A percentile compares a stretch with the other conserved stretches of the same genome.
Conservation (phyloP, 495 filamentous ascomycete species). For the Penicillium parvum region DNA sequence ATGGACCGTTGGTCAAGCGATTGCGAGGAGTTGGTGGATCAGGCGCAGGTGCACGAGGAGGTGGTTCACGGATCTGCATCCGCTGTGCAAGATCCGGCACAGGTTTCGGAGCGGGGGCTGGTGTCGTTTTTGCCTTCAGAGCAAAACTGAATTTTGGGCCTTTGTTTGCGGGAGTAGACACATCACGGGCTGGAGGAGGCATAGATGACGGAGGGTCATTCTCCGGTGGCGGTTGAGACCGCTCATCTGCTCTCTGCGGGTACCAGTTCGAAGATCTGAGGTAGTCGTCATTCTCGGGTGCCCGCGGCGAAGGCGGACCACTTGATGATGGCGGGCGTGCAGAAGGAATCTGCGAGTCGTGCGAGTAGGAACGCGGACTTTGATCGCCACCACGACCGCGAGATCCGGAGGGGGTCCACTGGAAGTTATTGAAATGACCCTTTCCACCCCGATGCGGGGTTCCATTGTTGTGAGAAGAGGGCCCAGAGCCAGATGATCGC, state of each 20-base stretch:
- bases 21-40: constrained; percentile 34
- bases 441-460: constrained; percentile 27
- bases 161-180: constrained; percentile 50
- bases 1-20: constrained; percentile 33
- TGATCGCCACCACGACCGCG: constrained; percentile 28
- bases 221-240: constrained; percentile 32
- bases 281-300: constrained; percentile 55
- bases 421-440: constrained; percentile 54
- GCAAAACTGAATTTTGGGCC: constrained; percentile 82
- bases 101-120: constrained; percentile 56
- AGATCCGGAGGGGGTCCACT: constrained; percentile 52
- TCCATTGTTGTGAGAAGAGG: constrained; percentile 25
- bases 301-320: constrained; percentile 31
- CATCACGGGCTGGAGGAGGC: constrained; percentile 45
- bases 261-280: constrained; percentile 57
- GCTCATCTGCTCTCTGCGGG: constrained; percentile 58
- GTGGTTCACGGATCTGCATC: constrained; percentile 54
- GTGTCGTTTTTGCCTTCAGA: constrained; percentile 68
- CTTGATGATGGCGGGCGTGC: constrained; percentile 27
- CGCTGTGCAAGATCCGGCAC: constrained; percentile 67
- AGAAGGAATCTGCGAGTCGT: constrained; percentile 24
- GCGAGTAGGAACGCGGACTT: constrained; percentile 30
- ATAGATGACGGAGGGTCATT: constrained; percentile 34
- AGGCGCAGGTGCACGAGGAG: constrained; percentile 30
- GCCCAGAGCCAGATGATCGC: constrained; percentile 31